phyloP scores from a whole-genome alignment of 139 green algal species.

The Nannochloris sp. region DNA sequence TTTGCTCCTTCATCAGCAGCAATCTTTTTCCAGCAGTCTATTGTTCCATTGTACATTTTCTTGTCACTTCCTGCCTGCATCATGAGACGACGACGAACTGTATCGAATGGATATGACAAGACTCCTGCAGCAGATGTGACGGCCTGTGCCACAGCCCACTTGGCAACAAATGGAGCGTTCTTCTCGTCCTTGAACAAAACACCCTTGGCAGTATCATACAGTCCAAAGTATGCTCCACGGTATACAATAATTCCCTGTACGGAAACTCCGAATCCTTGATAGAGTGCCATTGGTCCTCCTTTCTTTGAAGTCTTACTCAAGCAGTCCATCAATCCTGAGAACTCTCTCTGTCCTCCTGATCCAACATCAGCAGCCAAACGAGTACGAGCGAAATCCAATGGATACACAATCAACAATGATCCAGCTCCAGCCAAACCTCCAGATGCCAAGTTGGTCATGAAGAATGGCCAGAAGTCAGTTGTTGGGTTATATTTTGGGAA shows the following conservation, averaged over 20 bases:
- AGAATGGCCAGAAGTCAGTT: slow-evolving; percentile 93
- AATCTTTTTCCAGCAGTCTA: slow-evolving; percentile 93
- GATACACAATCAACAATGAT: slow-evolving; percentile 97
- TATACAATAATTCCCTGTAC: slow-evolving; percentile 99
- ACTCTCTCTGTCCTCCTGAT: slow-evolving; percentile 52
- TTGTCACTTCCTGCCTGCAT: slow-evolving; percentile 84
- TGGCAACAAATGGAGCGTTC: slow-evolving; percentile 32
- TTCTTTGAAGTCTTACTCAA: slow-evolving; percentile 62
- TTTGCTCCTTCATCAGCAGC: slow-evolving; percentile 77
- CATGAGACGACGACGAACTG: slow-evolving; percentile 95
- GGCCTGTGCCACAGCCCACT: slow-evolving; percentile 80
- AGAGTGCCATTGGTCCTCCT: slow-evolving; percentile 56
- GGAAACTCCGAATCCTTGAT: slow-evolving; percentile 87
- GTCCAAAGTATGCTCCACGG: slow-evolving; percentile 96
- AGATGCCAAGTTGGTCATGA: slow-evolving; percentile 93
- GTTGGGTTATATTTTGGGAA: slow-evolving; percentile 89
- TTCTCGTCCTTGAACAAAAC: slow-evolving; percentile 70
- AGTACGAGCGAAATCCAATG: slow-evolving; percentile 98
- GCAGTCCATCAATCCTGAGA: slow-evolving; percentile 88
- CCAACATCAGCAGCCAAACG: slow-evolving; percentile 88
- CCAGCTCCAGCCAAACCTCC: slow-evolving; percentile 81
- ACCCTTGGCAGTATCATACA: slow-evolving; percentile 96
- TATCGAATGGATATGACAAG: slow-evolving; percentile 97
- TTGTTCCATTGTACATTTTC: slow-evolving; percentile 81
- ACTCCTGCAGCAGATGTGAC: slow-evolving; percentile 75